Evolutionary conservation across 176 grass and related monocot genomes (phyloP).

Genomic region (Eragrostis curvula): DNA sequence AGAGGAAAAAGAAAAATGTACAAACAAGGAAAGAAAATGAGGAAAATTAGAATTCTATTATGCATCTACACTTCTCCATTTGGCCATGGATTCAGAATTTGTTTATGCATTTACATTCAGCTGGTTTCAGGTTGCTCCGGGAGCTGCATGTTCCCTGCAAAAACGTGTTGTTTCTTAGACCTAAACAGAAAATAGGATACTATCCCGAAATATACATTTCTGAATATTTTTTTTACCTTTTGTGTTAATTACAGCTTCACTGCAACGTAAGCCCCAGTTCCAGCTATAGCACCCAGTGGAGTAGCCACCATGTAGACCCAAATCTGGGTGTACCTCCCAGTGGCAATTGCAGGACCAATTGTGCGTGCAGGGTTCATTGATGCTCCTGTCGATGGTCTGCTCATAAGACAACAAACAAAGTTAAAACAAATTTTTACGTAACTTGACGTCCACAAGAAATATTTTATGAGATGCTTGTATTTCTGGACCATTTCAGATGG

Average conservation of each 20-base stretch:
- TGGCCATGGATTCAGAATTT: neutral
- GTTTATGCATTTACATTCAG: neutral
- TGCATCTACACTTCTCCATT: neutral
- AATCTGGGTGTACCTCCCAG: conserved; percentile 40
- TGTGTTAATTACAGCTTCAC: conserved; percentile 31
- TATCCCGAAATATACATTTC: neutral
- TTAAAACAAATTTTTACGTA: neutral
- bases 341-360: conserved; percentile 44
- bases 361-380: conserved; percentile 59
- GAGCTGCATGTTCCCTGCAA: neutral
- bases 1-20: neutral
- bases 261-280: conserved; percentile 35
- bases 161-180: neutral
- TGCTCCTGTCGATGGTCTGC: conserved; percentile 52
- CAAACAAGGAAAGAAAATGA: neutral
- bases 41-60: neutral
- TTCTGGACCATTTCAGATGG: neutral
- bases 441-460: neutral
- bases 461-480: neutral
- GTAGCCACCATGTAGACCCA: conserved; percentile 53
- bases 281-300: conserved; percentile 37
- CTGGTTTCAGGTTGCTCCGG: neutral
- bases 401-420: neutral
- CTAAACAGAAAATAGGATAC: neutral
- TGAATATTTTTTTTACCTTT: neutral